Conservation (phyloP, 2,329 filamentous ascomycete species). For the Paradendryphiella salina region DNA sequence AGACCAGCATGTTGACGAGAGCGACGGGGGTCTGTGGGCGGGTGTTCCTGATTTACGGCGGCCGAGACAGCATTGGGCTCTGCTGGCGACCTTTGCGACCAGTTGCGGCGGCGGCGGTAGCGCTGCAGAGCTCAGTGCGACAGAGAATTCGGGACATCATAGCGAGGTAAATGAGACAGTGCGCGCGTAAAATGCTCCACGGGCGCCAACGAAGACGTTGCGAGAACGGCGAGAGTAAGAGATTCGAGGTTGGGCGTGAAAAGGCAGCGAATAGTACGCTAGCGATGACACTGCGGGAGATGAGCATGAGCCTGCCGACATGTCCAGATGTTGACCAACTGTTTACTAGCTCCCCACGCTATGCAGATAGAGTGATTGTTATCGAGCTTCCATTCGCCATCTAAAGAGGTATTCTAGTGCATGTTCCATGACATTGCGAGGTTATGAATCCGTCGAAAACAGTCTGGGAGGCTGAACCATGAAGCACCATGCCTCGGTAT, state of each 20-base stretch:
- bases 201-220: slow-evolving; percentile 10
- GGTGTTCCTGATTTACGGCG: background rate
- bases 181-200: background rate
- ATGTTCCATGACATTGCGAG: too few relatives aligned
- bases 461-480: too few relatives aligned
- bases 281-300: slow-evolving; percentile 10
- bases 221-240: slow-evolving; percentile 3
- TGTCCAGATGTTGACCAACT: background rate
- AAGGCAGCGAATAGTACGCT: slow-evolving; percentile 12
- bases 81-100: slow-evolving; percentile 3
- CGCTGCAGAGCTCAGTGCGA: slow-evolving; percentile 5
- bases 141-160: background rate
- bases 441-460: too few relatives aligned
- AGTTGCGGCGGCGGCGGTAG: slow-evolving; percentile 10
- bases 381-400: too few relatives aligned
- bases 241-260: slow-evolving; percentile 4
- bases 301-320: background rate
- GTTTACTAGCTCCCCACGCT: slow-evolving; percentile 1
- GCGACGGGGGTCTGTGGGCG: background rate
- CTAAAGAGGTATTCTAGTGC: too few relatives aligned
- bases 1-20: slow-evolving; percentile 4
- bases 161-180: background rate
- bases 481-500: too few relatives aligned
- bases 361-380: background rate
- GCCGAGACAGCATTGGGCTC: slow-evolving; percentile 1